These are phyloP conservation scores for Penicillium brevicompactum DNA, from an alignment of 2,329 filamentous ascomycete genomes.

Conservation along the genomic window DNA sequence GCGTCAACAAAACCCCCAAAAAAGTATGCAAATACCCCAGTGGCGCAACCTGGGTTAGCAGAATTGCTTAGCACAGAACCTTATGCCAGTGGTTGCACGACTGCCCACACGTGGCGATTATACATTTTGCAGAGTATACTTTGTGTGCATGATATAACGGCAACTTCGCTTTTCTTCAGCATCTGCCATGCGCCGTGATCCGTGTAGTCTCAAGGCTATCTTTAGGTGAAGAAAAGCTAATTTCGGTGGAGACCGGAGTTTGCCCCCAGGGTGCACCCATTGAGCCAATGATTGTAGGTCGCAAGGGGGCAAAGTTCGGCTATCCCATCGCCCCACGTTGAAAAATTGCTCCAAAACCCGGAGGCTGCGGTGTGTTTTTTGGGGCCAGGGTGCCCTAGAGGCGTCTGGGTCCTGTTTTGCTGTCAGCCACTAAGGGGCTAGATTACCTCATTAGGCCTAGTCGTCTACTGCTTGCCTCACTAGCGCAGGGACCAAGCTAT, in stretches of 20 bases:
- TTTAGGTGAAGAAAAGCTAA: background rate
- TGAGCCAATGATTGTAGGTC: background rate
- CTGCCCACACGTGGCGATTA: no score
- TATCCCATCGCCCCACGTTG: background rate
- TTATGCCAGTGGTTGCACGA: no score
- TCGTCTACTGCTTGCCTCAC: background rate
- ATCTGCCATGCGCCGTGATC: no score
- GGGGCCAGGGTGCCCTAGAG: background rate
- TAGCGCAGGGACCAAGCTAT: background rate
- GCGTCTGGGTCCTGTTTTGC: background rate
- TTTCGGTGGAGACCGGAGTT: background rate
- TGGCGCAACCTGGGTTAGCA: no score
- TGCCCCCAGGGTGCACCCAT: background rate
- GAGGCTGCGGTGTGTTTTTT: background rate
- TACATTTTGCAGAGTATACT: no score
- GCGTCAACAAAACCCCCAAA: no score
- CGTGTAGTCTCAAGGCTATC: background rate
- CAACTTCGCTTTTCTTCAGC: no score
- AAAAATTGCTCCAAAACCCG: background rate
- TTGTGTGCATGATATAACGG: no score
- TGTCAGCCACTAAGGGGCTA: background rate
- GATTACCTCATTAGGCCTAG: background rate
- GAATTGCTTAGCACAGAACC: no score
- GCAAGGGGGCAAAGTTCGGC: background rate
- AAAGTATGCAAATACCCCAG: no score